Evolutionary conservation across 768 basidiomycete genomes (phyloP), one percentile per base, ranked within the genome.

Genomic region (Suillus lakei): DNA sequence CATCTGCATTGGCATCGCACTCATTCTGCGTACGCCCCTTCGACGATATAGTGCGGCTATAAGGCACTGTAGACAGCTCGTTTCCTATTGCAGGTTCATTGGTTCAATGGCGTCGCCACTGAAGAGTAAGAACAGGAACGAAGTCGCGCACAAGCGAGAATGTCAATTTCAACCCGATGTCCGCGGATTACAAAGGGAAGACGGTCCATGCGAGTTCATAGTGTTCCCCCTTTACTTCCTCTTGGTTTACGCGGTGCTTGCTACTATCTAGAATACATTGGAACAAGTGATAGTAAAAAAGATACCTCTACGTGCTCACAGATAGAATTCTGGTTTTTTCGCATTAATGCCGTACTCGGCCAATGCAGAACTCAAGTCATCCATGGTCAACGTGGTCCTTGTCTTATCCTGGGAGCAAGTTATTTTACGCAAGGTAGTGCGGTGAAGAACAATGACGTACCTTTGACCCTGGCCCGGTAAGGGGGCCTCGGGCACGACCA

Each of bases 261-360:
- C 26, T 58, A 39, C 56, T 58, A 39, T 12, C 56, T 58, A 58
- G 38, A 58, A 26, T 39, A 58, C 38, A 58, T 39, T 15, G 16
- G 23, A 23, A 39, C 56, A 7, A 58, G 38, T 38, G 56, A 39
- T 6, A 21, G 16, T 26, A 10, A 58, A 58, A 39, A 58, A 5
- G 9, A 23, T 34, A 23, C 56, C n/a, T 39, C 56, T 18, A 23
- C 56, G 50, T 65, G 26, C 43, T 71, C 73, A 95, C 78, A 95
- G 83, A 78, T 92, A 98, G 78, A 95, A 98, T 66, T 98, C 96
- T 18, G 97, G 95, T 71, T 98, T 97, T 74, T 91, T 89, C 16
- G 94, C 86, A 69, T 92, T 96, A 71, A 99, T 95, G 6, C 97
- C 97, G 71, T 99, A 98, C 77, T 99, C 98, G n/a, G 86, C 85